These are phyloP conservation scores for Penicillium coffeae DNA, from an alignment of 495 filamentous ascomycete genomes.

Conservation along the genomic window DNA sequence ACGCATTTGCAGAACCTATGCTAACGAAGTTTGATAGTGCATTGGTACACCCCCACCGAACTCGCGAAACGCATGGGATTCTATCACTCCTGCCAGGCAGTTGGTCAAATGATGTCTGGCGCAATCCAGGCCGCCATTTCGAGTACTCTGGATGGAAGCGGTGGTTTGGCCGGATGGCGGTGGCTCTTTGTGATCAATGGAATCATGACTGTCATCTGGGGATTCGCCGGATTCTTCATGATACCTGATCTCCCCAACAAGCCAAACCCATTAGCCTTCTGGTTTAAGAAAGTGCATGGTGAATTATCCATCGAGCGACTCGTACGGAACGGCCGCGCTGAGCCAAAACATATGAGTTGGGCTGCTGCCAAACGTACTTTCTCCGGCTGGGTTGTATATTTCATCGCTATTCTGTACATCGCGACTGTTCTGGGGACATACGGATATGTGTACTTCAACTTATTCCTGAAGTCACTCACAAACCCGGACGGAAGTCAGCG, in stretches of 20 bases:
- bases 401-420: constrained; percentile 26
- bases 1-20: no score
- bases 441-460: constrained; percentile 29
- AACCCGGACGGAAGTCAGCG: constrained; percentile 21
- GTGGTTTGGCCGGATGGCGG: constrained; percentile 61
- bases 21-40: constrained; percentile 16
- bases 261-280: constrained; percentile 30
- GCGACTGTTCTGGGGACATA: constrained; percentile 30
- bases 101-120: constrained; percentile 33
- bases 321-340: constrained; percentile 27
- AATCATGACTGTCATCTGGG: constrained; percentile 51
- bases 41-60: constrained; percentile 37
- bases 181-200: constrained; percentile 59
- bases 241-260: constrained; percentile 48
- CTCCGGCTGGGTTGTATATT: constrained; percentile 30
- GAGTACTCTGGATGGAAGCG: constrained; percentile 48
- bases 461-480: constrained; percentile 27
- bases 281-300: constrained; percentile 26
- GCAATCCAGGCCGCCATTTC: constrained; percentile 33
- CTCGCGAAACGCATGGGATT: constrained; percentile 46
- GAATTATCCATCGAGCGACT: constrained; percentile 27
- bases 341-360: constrained; percentile 29
- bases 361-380: constrained; percentile 27
- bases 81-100: constrained; percentile 35
- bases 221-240: constrained; percentile 55